phyloP scores from a whole-genome alignment of 768 basidiomycete genomes.

The Psilocybe sp. region DNA sequence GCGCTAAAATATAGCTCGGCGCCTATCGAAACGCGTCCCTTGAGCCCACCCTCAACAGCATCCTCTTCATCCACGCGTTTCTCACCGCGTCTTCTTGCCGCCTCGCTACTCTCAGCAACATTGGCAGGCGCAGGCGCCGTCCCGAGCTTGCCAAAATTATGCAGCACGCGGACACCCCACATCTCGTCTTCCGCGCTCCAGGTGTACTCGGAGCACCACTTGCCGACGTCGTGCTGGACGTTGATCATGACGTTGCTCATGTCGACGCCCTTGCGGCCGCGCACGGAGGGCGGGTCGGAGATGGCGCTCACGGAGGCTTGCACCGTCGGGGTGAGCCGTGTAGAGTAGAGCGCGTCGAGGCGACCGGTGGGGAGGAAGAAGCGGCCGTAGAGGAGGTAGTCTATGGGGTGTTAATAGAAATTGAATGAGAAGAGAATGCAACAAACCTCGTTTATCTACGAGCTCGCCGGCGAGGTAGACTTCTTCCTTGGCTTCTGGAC shows the following conservation, averaged over 20 bases:
- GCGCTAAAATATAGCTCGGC: conserved; percentile 94
- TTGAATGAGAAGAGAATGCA: background rate
- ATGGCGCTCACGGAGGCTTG: conserved; percentile 86
- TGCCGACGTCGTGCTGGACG: conserved; percentile 88
- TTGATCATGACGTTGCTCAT: conserved; percentile 77
- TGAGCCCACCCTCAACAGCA: conserved; percentile 85
- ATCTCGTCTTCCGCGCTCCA: conserved; percentile 94
- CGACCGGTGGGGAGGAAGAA: conserved; percentile 87
- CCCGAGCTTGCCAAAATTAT: conserved; percentile 84
- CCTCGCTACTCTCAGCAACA: conserved; percentile 23
- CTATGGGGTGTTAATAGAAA: conserved; percentile 35
- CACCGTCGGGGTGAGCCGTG: conserved; percentile 71
- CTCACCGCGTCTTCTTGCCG: conserved; percentile 22
- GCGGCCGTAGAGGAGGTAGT: conserved; percentile 92
- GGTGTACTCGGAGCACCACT: conserved; percentile 91
- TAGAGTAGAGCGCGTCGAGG: conserved; percentile 87
- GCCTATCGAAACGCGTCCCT: conserved; percentile 87
- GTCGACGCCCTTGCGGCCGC: conserved; percentile 39
- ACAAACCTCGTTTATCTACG: conserved; percentile 71
- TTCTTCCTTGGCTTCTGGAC: conserved; percentile 76
- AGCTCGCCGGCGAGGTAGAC: conserved; percentile 81
- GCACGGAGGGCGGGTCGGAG: conserved; percentile 67
- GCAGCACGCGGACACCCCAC: conserved; percentile 84
- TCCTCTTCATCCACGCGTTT: conserved; percentile 96
- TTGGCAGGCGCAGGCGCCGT: conserved; percentile 24